Percentiles rank a stretch among this genome's conserved stretches.
Conservation (phyloP, 164 flowering plant species). For the Dillenia suffruticosa region DNA sequence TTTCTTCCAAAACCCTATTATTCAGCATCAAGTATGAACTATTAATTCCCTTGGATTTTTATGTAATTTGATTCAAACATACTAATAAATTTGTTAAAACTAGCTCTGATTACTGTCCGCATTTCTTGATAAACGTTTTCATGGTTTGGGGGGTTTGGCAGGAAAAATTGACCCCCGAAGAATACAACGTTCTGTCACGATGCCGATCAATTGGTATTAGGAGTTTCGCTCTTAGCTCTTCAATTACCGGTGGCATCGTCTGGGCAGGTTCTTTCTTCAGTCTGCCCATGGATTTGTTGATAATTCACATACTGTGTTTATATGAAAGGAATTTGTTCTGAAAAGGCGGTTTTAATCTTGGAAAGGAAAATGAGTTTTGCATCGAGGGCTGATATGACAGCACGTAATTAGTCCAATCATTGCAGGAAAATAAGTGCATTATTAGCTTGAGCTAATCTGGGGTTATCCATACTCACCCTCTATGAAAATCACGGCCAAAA, state of each 20-base stretch:
- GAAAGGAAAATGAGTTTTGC: background rate
- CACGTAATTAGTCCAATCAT: too few relatives aligned
- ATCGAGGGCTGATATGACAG: too few relatives aligned
- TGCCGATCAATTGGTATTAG: constrained; percentile 34
- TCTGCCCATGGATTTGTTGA: background rate
- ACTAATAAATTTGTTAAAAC: background rate
- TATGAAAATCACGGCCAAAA: too few relatives aligned
- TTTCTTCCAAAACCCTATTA: background rate
- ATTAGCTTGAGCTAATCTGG: too few relatives aligned
- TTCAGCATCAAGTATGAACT: background rate
- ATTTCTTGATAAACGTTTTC: background rate
- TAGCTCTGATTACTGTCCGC: too few relatives aligned
- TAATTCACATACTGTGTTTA: background rate
- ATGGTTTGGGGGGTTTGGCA: constrained; percentile 5
- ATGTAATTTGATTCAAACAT: background rate
- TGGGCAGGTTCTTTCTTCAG: constrained; percentile 41
- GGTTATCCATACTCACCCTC: too few relatives aligned
- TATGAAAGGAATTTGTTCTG: background rate
- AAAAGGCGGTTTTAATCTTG: background rate
- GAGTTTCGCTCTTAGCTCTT: constrained; percentile 25
- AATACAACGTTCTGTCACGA: constrained; percentile 25
- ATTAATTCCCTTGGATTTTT: background rate
- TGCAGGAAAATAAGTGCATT: too few relatives aligned
- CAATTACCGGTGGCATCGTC: constrained; percentile 22
- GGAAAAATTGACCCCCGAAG: constrained; percentile 41